phyloP scores from a whole-genome alignment of 345 rosid species.

The Brassica incana region DNA sequence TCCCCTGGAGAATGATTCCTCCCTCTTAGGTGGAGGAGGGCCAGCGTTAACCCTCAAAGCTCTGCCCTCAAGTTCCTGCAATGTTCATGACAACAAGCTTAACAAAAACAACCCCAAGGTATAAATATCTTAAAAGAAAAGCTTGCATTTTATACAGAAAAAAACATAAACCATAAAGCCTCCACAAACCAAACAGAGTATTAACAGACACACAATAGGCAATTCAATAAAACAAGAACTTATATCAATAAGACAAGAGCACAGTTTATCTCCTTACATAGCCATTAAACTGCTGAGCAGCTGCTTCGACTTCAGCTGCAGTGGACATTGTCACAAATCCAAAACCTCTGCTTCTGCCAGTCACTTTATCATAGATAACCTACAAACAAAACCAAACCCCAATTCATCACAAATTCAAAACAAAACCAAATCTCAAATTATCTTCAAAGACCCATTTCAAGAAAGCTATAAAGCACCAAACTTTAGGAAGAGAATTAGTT shows the following conservation, averaged over 20 bases:
- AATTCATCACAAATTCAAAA: slow-evolving; percentile 16
- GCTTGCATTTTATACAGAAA: background rate
- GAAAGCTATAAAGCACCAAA: background rate
- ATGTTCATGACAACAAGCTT: slow-evolving; percentile 4
- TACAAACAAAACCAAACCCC: slow-evolving; percentile 37
- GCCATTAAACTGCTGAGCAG: slow-evolving; percentile 88
- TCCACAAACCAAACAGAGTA: slow-evolving; percentile 9
- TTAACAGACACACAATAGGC: background rate
- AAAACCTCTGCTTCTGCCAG: slow-evolving; percentile 97
- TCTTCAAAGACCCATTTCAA: background rate
- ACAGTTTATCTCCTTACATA: slow-evolving; percentile 55
- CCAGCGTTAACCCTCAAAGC: slow-evolving; percentile 82
- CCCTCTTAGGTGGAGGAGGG: slow-evolving; percentile 77
- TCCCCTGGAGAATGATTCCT: slow-evolving; percentile 50
- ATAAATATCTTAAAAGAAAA: background rate
- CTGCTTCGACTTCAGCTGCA: slow-evolving; percentile 74
- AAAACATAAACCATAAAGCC: background rate
- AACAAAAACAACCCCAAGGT: slow-evolving; percentile 14
- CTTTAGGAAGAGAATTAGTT: background rate
- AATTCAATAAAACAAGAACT: slow-evolving; percentile 1
- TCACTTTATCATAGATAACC: slow-evolving; percentile 92
- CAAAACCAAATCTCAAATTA: background rate
- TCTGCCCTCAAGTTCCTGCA: slow-evolving; percentile 89
- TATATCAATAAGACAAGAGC: background rate
- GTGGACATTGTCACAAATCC: slow-evolving; percentile 96